A percentile compares a stretch with the other conserved stretches of the same genome.
These are phyloP conservation scores for Linnemannia exigua DNA, from an alignment of 192 early-diverging fungal species.

Conservation along the genomic window DNA sequence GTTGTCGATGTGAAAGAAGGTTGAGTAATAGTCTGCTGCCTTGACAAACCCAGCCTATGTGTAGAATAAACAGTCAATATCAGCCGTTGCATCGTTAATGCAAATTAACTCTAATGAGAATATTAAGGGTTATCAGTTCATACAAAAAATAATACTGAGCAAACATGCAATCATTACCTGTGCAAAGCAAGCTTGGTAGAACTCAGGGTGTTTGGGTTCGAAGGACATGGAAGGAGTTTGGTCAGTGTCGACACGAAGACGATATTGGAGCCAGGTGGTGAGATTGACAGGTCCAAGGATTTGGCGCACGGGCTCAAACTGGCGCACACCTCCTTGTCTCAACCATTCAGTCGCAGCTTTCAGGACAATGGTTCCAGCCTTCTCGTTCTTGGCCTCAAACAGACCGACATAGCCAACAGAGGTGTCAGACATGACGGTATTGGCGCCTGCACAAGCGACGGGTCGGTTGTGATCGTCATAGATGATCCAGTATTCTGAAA, in stretches of 20 bases:
- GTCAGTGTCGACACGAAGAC: conserved; percentile 41
- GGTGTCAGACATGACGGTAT: conserved; percentile 41
- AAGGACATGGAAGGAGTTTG: conserved; percentile 37
- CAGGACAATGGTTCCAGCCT: conserved; percentile 36
- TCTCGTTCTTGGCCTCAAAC: conserved; percentile 43
- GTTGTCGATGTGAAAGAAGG: conserved; percentile 36
- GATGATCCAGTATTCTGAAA: conserved; percentile 47
- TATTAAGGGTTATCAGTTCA: not conserved
- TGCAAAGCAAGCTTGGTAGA: conserved; percentile 44
- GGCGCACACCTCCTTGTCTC: conserved; percentile 16
- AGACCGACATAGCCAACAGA: conserved; percentile 49
- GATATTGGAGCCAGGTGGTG: conserved; percentile 53
- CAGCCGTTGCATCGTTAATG: not conserved
- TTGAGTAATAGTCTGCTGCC: conserved; percentile 43
- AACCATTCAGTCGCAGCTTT: conserved; percentile 44
- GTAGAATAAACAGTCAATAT: not conserved
- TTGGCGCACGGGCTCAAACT: conserved; percentile 49
- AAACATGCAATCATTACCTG: conserved; percentile 14
- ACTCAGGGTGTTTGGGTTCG: conserved; percentile 42
- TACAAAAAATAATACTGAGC: not conserved
- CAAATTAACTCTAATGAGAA: no score
- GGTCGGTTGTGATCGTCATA: conserved; percentile 43
- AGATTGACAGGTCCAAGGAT: conserved; percentile 55
- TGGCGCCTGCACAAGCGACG: conserved; percentile 40
- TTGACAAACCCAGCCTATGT: conserved; percentile 47